These are phyloP conservation scores for Ampelomyces quisqualis DNA, from an alignment of 2,329 filamentous ascomycete species.

Conservation along the genomic window DNA sequence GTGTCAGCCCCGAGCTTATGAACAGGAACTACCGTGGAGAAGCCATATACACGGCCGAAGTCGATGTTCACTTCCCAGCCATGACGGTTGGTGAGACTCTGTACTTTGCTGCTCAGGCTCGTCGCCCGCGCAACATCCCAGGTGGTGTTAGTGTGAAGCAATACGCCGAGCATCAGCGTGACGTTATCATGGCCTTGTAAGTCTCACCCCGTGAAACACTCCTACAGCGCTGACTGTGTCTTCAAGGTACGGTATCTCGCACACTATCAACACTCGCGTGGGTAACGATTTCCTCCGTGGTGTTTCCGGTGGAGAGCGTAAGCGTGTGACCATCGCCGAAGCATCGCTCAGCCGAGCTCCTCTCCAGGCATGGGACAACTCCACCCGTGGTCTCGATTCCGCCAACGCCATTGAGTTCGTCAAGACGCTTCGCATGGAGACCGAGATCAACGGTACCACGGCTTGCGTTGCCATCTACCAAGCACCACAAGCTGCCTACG, in stretches of 20 bases:
- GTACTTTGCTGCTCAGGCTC: slow-evolving; percentile 71
- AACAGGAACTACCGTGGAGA: slow-evolving; percentile 76
- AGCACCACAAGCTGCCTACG: slow-evolving; percentile 67
- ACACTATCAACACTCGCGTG: slow-evolving; percentile 71
- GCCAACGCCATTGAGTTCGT: slow-evolving; percentile 76
- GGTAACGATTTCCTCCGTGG: slow-evolving; percentile 75
- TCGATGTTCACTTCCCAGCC: slow-evolving; percentile 78
- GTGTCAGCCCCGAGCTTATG: slow-evolving; percentile 71
- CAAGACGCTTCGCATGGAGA: slow-evolving; percentile 67
- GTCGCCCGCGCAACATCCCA: slow-evolving; percentile 63
- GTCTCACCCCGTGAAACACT: neutral
- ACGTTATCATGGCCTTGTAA: slow-evolving; percentile 62
- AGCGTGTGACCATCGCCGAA: slow-evolving; percentile 80
- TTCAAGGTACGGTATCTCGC: slow-evolving; percentile 65
- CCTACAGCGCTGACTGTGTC: neutral
- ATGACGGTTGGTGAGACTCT: slow-evolving; percentile 77
- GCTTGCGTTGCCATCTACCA: slow-evolving; percentile 75
- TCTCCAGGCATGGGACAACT: slow-evolving; percentile 76
- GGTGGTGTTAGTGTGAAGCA: slow-evolving; percentile 56
- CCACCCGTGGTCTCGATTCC: slow-evolving; percentile 70
- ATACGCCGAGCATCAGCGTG: slow-evolving; percentile 64
- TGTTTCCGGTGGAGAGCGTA: slow-evolving; percentile 73
- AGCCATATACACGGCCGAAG: slow-evolving; percentile 83
- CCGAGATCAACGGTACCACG: slow-evolving; percentile 66
- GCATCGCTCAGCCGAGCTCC: slow-evolving; percentile 66